Percentiles rank a stretch among this genome's conserved stretches.
phyloP scores from a whole-genome alignment of 1,139 yeast species.

The Citeromyces siamensis region DNA sequence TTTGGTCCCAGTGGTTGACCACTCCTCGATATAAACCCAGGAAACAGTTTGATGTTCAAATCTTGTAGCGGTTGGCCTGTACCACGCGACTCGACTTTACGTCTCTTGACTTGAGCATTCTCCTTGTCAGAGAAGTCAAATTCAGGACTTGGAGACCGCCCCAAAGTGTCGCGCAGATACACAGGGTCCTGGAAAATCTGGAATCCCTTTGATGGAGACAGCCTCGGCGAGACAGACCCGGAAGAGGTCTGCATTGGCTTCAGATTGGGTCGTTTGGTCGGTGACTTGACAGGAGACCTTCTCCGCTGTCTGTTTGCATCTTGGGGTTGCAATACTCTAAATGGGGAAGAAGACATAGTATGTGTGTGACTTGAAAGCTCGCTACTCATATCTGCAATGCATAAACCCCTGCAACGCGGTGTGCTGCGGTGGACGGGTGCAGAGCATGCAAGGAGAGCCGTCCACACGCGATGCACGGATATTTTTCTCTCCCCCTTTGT shows the following conservation, averaged over 20 bases:
- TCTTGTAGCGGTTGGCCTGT: neutral
- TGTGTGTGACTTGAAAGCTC: neutral
- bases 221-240: neutral
- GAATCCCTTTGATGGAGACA: neutral
- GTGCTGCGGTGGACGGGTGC: slow-evolving; percentile 1
- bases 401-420: slow-evolving; percentile 3
- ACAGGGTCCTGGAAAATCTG: slow-evolving; percentile 2
- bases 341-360: neutral
- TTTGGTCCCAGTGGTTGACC: neutral
- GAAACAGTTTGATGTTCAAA: neutral
- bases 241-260: neutral
- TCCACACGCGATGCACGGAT: too few species aligned
- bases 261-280: neutral
- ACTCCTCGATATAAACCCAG: neutral
- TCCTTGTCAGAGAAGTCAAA: slow-evolving; percentile 1
- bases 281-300: slow-evolving; percentile 1
- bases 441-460: too few species aligned
- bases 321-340: slow-evolving; percentile 1
- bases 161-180: slow-evolving; percentile 1
- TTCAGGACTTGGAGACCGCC: neutral
- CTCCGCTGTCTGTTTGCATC: neutral
- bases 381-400: too few species aligned
- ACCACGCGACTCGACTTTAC: neutral
- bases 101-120: neutral
- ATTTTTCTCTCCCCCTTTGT: neutral